phyloP scores from a whole-genome alignment of 768 basidiomycete genomes.

The Suillus bovinus region DNA sequence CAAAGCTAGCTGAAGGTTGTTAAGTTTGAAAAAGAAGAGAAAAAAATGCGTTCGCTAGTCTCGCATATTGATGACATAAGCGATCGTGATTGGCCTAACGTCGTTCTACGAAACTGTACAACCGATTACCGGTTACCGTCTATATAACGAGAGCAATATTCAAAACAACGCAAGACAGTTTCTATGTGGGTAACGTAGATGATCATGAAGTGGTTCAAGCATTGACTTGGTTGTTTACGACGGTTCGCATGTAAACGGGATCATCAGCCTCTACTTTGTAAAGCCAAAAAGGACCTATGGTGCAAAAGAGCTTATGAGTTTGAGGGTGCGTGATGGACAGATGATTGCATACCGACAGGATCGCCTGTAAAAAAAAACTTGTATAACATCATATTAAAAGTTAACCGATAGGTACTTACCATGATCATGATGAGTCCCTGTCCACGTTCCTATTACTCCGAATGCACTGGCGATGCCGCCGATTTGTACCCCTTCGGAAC shows the following conservation, averaged over 20 bases:
- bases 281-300: constrained; percentile 70
- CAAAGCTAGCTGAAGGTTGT: constrained; percentile 32
- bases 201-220: neutral
- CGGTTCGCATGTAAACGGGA: constrained; percentile 35
- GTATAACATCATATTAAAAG: neutral
- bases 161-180: neutral
- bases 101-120: no score
- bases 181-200: neutral
- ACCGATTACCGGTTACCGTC: no score
- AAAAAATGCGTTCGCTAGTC: neutral
- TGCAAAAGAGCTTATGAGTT: constrained; percentile 4
- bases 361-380: constrained; percentile 42
- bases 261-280: constrained; percentile 54
- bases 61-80: neutral
- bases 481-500: constrained; percentile 67
- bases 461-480: constrained; percentile 64
- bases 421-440: constrained; percentile 57
- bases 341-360: constrained; percentile 54
- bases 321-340: neutral
- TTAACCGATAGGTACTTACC: constrained; percentile 33
- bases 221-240: constrained; percentile 10
- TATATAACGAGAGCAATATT: constrained; percentile 2
- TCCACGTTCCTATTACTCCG: constrained; percentile 72
- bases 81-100: neutral
- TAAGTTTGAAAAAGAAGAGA: neutral